phyloP scores from a whole-genome alignment of 2,329 filamentous ascomycete species.

The Cytospora piceicola region DNA sequence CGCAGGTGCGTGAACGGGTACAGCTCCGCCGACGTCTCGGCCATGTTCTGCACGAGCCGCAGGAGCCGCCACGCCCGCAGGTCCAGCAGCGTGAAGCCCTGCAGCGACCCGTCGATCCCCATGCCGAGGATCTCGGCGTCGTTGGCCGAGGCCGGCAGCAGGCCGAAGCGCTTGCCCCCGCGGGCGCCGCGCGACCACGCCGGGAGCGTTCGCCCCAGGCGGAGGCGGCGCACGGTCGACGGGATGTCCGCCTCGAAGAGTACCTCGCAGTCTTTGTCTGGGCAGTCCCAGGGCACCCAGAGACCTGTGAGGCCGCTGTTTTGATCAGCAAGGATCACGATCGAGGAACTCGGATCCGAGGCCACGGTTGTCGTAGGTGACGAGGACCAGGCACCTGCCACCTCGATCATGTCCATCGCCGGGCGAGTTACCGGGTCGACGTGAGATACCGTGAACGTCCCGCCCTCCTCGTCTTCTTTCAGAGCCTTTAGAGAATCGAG shows the following conservation, averaged over 20 bases:
- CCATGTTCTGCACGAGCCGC: constrained; percentile 73
- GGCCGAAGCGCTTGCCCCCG: constrained; percentile 45
- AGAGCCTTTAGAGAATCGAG: constrained; percentile 61
- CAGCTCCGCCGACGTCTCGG: constrained; percentile 50
- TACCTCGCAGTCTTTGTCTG: constrained; percentile 47
- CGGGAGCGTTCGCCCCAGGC: constrained; percentile 56
- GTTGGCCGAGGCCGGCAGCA: constrained; percentile 47
- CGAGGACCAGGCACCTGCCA: constrained; percentile 42
- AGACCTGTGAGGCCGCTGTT: constrained; percentile 52
- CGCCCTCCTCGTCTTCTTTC: constrained; percentile 36
- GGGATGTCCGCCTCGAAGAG: constrained; percentile 62
- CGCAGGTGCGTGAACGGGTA: constrained; percentile 52
- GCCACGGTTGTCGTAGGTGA: constrained; percentile 13
- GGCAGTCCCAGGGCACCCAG: constrained; percentile 52
- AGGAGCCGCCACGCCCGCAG: constrained; percentile 69
- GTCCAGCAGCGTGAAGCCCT: constrained; percentile 69
- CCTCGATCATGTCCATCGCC: constrained; percentile 51
- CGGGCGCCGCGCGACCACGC: constrained; percentile 47
- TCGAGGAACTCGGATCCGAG: constrained; percentile 40
- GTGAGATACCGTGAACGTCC: constrained; percentile 41
- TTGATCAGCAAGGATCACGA: constrained; percentile 55
- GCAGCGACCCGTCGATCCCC: constrained; percentile 70
- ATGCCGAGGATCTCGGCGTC: constrained; percentile 64
- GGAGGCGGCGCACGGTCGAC: constrained; percentile 60
- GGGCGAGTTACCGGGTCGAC: constrained; percentile 51